A percentile compares a stretch with the other conserved stretches of the same genome.
Conservation (phyloP, 257 asterid species). For the Knoxia roxburghii region DNA sequence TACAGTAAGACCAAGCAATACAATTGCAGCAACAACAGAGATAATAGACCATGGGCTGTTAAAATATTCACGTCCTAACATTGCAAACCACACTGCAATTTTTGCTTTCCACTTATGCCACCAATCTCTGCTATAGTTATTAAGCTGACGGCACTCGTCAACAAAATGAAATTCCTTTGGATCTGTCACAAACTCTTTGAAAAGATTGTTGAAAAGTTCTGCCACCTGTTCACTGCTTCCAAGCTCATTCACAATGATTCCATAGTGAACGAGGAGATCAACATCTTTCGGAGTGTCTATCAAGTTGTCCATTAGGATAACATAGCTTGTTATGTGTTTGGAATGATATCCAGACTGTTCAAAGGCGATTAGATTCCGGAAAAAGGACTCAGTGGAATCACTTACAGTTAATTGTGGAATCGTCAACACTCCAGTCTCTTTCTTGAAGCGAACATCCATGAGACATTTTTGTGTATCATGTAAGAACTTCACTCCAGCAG, state of each 20-base stretch:
- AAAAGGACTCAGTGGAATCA: slow-evolving; percentile 24
- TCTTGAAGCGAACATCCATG: slow-evolving; percentile 15
- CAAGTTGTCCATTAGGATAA: slow-evolving; percentile 29
- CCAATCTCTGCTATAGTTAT: slow-evolving; percentile 17
- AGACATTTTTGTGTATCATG: slow-evolving; percentile 1
- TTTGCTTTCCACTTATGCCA: slow-evolving; percentile 9
- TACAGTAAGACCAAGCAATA: slow-evolving; percentile 10
- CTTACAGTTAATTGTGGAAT: slow-evolving; percentile 19
- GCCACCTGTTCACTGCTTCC: slow-evolving; percentile 19
- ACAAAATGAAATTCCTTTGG: slow-evolving; percentile 19
- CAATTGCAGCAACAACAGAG: slow-evolving; percentile 7
- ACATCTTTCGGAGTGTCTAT: slow-evolving; percentile 27
- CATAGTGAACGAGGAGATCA: slow-evolving; percentile 10
- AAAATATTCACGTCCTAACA: slow-evolving; percentile 19
- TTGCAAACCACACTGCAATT: slow-evolving; percentile 12
- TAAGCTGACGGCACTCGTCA: slow-evolving; percentile 10
- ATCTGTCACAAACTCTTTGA: too few relatives aligned
- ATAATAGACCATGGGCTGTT: slow-evolving; percentile 13
- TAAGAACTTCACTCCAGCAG: slow-evolving; percentile 23
- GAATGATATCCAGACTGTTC: slow-evolving; percentile 17
- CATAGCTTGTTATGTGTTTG: slow-evolving; percentile 23
- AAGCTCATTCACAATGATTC: slow-evolving; percentile 14
- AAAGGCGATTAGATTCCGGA: too few relatives aligned
- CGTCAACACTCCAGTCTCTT: slow-evolving; percentile 11
- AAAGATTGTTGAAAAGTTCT: slow-evolving; percentile 26